Base-by-base conservation (phyloP, 257 asterid species). In the Primulina huaijiensis region DNA sequence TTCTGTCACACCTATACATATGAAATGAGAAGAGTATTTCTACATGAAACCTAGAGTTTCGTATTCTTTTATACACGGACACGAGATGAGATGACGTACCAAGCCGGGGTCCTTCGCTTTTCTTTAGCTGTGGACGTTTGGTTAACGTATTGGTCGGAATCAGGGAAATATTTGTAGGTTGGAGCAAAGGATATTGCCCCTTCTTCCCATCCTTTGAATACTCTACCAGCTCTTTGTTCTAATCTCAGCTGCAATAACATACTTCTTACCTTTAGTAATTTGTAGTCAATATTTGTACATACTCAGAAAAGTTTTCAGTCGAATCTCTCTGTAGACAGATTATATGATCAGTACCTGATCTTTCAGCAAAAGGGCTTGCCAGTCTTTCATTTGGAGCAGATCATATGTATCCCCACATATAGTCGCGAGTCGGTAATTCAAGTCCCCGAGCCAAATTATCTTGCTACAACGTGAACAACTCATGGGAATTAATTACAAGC, bases 381-480 rank as follows among this genome's bases (percentile, higher is more conserved):
- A 92, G 7, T 90, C 88, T 20, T 69, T 87, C 68, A 30, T 88
- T 10, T 87, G 71, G 0, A 88, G 69, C 37, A 88, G 83, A 50
- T 87, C 88, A 12, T 60, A 76, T 0, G 85, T 81, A 68, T 83
- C 90, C 7, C 70, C 79, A 60, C 74, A 70, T 5, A 74, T 67
- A 7, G 89, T 75, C 19, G 87, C 78, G 5, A 92, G 87, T 63
- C 98, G 90, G 62, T 92, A 92, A 72, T 92, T 92, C 76, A 90
- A 84, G 79, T 92, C 98, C n/a, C 97, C 98, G 0, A 92, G 82
- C 98, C 96, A 92, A 59, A 92, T 80, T 53, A 92, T 73, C 75
- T 86, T 92, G 79, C 98, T 92, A 76, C 11, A 78, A 14, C 8
- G 10, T 71, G 20, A 66, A 63, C 17, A 29, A 57, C 16, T 38